Conservation (phyloP, 1,284 basidiomycete genomes). For the Apiotrichum siamense region DNA sequence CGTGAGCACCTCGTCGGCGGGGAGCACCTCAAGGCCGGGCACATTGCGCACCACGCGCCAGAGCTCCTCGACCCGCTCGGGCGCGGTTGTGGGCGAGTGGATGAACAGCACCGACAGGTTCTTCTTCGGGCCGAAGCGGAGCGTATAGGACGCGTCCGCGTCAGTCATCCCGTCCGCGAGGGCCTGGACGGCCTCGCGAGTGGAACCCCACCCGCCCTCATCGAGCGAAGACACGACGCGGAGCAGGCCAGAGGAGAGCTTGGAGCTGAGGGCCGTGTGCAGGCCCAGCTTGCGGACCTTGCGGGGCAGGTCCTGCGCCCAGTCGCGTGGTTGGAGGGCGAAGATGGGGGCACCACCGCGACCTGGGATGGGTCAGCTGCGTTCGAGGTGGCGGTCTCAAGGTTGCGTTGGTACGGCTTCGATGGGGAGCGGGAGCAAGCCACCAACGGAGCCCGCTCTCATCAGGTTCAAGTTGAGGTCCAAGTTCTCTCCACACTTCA, state of each 20-base stretch:
- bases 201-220: conserved; percentile 48
- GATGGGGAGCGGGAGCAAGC: no score
- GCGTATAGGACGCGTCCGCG: conserved; percentile 1
- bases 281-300: conserved; percentile 92
- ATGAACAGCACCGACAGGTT: conserved; percentile 43
- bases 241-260: conserved; percentile 66
- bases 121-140: conserved; percentile 34
- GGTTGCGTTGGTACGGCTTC: no score
- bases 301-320: conserved; percentile 79
- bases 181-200: conserved; percentile 31
- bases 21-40: conserved; percentile 57
- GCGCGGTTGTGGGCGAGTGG: conserved; percentile 28
- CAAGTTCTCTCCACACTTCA: no score
- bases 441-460: no score
- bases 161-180: conserved; percentile 43
- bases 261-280: conserved; percentile 75
- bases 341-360: conserved; percentile 88
- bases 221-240: conserved; percentile 70
- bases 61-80: conserved; percentile 19
- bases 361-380: conserved; percentile 21
- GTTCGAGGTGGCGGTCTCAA: not conserved
- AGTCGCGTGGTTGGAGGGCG: conserved; percentile 83
- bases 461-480: no score
- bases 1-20: conserved; percentile 62
- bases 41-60: conserved; percentile 45